These are phyloP conservation scores for Cryptococcus jaspeensis DNA, from an alignment of 1,284 basidiomycete genomes.

Conservation along the genomic window DNA sequence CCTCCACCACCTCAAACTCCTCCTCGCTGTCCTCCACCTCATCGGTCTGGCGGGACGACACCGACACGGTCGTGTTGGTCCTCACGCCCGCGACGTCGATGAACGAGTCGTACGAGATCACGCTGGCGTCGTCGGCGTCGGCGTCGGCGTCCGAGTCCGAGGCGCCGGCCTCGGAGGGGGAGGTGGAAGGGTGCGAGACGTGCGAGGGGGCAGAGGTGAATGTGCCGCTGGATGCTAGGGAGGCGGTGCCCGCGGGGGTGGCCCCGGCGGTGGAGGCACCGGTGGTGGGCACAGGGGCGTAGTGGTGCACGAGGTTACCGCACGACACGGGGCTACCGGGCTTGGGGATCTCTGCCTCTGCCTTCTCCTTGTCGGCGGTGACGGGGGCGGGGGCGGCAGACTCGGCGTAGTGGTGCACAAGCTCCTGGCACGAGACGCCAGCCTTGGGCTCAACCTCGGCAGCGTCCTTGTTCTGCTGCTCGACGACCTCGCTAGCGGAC, in stretches of 20 bases:
- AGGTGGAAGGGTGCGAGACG: background rate
- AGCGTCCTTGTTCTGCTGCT: no score
- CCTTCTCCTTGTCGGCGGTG: background rate
- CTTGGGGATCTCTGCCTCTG: no score
- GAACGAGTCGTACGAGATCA: constrained; percentile 8
- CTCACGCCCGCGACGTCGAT: constrained; percentile 12
- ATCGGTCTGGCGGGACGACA: background rate
- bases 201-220: background rate
- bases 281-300: background rate
- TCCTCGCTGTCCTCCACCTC: constrained; percentile 1
- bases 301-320: background rate
- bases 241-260: background rate
- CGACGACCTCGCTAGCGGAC: background rate
- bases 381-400: background rate
- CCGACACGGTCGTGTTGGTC: constrained; percentile 6
- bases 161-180: background rate
- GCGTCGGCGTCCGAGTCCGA: constrained; percentile 4
- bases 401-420: background rate
- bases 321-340: background rate
- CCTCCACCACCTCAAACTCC: constrained; percentile 10
- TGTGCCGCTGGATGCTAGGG: background rate
- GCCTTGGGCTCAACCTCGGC: background rate
- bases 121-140: constrained; percentile 8
- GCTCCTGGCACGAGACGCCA: background rate
- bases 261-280: background rate